Base-by-base conservation (phyloP, 2,329 filamentous ascomycete genomes). In the Exserohilum turcica region DNA sequence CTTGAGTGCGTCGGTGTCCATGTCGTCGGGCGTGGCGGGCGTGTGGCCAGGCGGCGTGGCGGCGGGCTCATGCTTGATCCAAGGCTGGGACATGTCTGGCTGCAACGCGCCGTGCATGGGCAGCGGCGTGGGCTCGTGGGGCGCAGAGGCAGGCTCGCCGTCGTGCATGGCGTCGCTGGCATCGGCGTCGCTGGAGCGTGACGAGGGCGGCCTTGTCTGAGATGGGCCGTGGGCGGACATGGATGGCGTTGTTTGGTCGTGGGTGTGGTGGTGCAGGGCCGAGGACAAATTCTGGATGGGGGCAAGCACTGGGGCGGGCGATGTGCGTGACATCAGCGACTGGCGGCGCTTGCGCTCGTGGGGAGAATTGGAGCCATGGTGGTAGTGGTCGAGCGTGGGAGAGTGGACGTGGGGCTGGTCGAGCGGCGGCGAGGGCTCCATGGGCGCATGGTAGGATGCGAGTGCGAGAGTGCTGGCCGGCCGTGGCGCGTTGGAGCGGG, bases 321-420 rank as follows among this genome's bases (percentile, higher is more conserved):
- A 73, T 32, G 64, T 67, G 50, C 63, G 61, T 29, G 59, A 63
- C 55, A 66, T 66, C 56, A 67, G 62, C 45, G 62, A 77, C 58
- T 64, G 77, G 37, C 74, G 68, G n/a, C 74, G 67, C 40, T 61
- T 60, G 46, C 72, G 70, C 59, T 76, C 74, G 54, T 79, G 76
- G 35, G 78, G 78, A 40, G 77, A 79, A 32, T 70, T 70, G 33
- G 77, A 77, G 38, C 72, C 71, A 57, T 79, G 74, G 56, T 78
- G 77, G 61, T 79, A 80, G 40, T 78, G 77, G 19, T 79, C 76
- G 38, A 80, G 73, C 2, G 78, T 77, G 4, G 79, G 78, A 21
- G 78, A 80, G 64, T 69, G 74, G 21, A 57, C 36, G 19, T 72
- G 68, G 21, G 67, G 65, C 43, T 56, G 62, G 8, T 73, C 66